These are phyloP conservation scores for Fusarium illudens DNA, from an alignment of 2,329 filamentous ascomycete species.

Conservation along the genomic window DNA sequence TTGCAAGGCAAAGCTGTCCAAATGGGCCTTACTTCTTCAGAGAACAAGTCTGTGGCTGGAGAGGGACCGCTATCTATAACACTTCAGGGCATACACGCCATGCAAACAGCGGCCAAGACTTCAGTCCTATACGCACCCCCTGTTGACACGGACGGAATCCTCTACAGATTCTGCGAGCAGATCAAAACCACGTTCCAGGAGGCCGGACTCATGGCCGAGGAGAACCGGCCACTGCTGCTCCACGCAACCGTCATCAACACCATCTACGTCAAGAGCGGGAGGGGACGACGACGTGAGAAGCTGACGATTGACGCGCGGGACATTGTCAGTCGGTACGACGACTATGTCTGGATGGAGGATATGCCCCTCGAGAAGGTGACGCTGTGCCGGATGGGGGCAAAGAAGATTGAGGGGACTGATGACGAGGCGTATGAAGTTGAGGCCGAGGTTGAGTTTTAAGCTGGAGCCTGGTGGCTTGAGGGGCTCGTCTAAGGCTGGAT, in stretches of 20 bases:
- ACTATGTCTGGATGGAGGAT: constrained; percentile 75
- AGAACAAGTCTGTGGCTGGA: not conserved
- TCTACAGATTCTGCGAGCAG: constrained; percentile 66
- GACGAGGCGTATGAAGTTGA: constrained; percentile 64
- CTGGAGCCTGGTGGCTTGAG: constrained; percentile 15
- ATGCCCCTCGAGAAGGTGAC: constrained; percentile 75
- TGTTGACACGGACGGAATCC: constrained; percentile 57
- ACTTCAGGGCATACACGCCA: constrained; percentile 65
- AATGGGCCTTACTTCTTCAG: not conserved
- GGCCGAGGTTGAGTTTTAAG: constrained; percentile 55
- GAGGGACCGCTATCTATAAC: constrained; percentile 51
- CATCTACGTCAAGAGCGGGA: constrained; percentile 68
- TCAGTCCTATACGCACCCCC: constrained; percentile 74
- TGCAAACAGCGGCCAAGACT: constrained; percentile 65
- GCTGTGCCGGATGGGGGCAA: constrained; percentile 89
- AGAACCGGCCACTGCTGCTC: constrained; percentile 72
- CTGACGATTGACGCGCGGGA: constrained; percentile 63
- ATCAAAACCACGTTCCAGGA: constrained; percentile 64
- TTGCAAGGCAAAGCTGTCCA: not conserved
- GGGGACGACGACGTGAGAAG: constrained; percentile 46
- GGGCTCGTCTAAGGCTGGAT: not conserved
- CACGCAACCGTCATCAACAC: constrained; percentile 91
- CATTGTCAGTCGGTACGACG: constrained; percentile 67
- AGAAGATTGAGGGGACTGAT: constrained; percentile 64
- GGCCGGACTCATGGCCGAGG: constrained; percentile 63